These are phyloP conservation scores for Asterochloris sp. DNA, from an alignment of 139 green algal species.

Conservation along the genomic window DNA sequence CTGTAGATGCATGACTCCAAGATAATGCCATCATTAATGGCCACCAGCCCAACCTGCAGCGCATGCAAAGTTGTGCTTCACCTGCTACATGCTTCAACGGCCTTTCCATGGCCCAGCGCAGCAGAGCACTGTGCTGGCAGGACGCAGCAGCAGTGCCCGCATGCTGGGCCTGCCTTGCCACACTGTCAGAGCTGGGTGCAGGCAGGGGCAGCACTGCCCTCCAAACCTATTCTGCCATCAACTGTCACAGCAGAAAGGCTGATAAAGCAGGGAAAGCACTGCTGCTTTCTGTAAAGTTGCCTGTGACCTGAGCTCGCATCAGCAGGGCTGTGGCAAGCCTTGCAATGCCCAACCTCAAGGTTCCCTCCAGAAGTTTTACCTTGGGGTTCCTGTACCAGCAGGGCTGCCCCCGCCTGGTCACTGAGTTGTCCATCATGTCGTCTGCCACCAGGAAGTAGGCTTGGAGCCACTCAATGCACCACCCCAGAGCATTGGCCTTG, in stretches of 20 bases:
- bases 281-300: too few relatives aligned
- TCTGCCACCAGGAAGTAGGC: constrained; percentile 98
- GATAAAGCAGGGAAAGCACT: too few relatives aligned
- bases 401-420: constrained; percentile 93
- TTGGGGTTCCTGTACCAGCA: constrained; percentile 94
- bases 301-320: too few relatives aligned
- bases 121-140: too few relatives aligned
- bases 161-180: background rate
- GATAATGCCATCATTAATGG: constrained; percentile 97
- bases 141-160: background rate
- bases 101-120: too few relatives aligned
- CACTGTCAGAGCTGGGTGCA: background rate
- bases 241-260: too few relatives aligned
- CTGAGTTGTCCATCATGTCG: constrained; percentile 98
- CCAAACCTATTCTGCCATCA: too few relatives aligned
- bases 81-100: too few relatives aligned
- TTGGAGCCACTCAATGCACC: constrained; percentile 98
- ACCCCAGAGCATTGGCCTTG: constrained; percentile 82
- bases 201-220: background rate
- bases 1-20: constrained; percentile 94
- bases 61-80: background rate
- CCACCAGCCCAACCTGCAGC: constrained; percentile 86
- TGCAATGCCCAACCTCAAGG: too few relatives aligned
- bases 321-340: too few relatives aligned
- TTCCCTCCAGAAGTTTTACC: constrained; percentile 20